Percentiles rank a stretch among this genome's conserved stretches.
phyloP scores from a whole-genome alignment of 148 eudicot genomes.

The Silene conica region DNA sequence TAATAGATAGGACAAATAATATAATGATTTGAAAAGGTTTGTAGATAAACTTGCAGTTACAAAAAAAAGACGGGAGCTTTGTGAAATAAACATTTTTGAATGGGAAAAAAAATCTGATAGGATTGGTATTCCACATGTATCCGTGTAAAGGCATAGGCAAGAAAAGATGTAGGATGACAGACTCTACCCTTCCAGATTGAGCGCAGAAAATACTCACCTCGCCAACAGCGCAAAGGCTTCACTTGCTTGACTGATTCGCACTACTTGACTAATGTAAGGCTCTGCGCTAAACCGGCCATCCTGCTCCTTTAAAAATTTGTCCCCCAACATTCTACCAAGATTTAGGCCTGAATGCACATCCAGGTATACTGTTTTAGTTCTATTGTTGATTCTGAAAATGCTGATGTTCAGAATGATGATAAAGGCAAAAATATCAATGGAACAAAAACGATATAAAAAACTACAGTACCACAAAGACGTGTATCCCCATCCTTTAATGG shows the following conservation, averaged over 20 bases:
- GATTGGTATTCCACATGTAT: neutral
- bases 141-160: neutral
- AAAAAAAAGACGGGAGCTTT: neutral
- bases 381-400: neutral
- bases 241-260: constrained; percentile 50
- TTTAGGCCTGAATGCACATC: constrained; percentile 55
- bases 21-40: neutral
- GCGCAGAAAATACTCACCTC: constrained; percentile 44
- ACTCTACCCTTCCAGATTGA: neutral
- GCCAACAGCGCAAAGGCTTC: constrained; percentile 72
- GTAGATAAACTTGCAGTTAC: neutral
- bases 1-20: neutral
- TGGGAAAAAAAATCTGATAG: neutral
- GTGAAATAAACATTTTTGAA: too few species aligned
- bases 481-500: constrained; percentile 94
- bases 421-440: neutral
- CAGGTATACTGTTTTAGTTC: constrained; percentile 9
- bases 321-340: constrained; percentile 94
- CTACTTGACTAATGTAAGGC: constrained; percentile 76
- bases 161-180: neutral
- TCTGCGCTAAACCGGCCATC: constrained; percentile 85
- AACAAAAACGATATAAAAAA: neutral
- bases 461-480: constrained; percentile 67
- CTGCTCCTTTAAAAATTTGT: constrained; percentile 90
- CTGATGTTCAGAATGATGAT: neutral